Evolutionary conservation across 164 flowering plant genomes (phyloP).

Genomic region (Cinnamomum chago): DNA sequence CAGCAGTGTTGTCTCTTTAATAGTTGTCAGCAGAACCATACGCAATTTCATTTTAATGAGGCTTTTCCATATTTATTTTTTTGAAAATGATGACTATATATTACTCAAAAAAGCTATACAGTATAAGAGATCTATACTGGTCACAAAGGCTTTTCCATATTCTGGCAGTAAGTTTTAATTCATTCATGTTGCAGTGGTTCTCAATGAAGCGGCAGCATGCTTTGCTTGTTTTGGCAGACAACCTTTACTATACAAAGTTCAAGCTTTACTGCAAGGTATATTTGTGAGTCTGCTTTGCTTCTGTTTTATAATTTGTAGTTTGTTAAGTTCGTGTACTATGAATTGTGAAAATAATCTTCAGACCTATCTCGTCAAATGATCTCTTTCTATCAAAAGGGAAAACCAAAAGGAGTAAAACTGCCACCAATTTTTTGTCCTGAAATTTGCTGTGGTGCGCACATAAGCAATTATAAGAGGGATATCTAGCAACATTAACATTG

Average conservation of each 20-base stretch:
- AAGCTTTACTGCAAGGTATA: conserved; percentile 75
- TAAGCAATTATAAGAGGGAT: no score
- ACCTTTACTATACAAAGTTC: conserved; percentile 81
- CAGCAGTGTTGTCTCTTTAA: background rate
- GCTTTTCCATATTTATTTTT: background rate
- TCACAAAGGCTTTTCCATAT: background rate
- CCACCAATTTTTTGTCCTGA: background rate
- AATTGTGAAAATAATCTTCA: background rate
- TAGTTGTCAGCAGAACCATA: background rate
- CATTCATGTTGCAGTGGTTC: conserved; percentile 76
- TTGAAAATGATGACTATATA: no score
- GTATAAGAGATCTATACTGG: no score
- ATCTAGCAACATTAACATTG: no score
- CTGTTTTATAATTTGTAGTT: background rate
- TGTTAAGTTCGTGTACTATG: background rate
- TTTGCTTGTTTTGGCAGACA: conserved; percentile 68
- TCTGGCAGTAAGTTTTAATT: background rate
- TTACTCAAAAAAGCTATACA: no score
- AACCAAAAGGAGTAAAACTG: background rate
- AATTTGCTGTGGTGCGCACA: background rate
- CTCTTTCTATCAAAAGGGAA: background rate
- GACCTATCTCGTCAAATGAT: background rate
- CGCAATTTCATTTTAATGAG: background rate
- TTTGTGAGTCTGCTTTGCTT: background rate
- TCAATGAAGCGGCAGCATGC: conserved; percentile 97